Base-by-base conservation (phyloP, 2,329 filamentous ascomycete species). In the Cordyceps javanica region DNA sequence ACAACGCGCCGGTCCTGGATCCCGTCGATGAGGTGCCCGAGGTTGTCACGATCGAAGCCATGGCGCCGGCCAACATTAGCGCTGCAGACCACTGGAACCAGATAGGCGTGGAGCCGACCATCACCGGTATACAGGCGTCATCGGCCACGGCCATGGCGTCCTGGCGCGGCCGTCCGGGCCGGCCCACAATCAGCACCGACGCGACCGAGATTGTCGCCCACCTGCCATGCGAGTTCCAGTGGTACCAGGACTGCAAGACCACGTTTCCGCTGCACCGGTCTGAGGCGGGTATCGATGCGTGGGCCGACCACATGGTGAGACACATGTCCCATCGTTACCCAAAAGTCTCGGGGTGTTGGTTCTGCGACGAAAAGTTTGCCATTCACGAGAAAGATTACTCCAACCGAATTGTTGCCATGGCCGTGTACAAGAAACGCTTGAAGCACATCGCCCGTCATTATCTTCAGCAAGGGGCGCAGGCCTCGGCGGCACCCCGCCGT, bases 391-490 rank as follows among this genome's bases (percentile, higher is more conserved):
- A 63, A 6, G 61, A 69, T 3, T 49, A 42, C 0, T 46, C 61
- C 0, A 53, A 36, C 19, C 26, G 49, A 28, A 14, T 9, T 10
- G 16, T 46, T 32, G 7, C 10, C 4, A 19, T 23, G 5, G 32
- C 39, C 16, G 44, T 56, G n/a, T 56, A 49, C 34, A 49, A 39
- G 11, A 10, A 5, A 13, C 74, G 81, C 2, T 78, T 84, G 77
- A 30, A 65, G 3, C 82, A 85, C 61, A 78, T 83, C 51, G 72
- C 68, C 0, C 57, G 58, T 0, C 82, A 85, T 59, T 70, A 80
- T 41, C 55, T 64, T 13, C 41, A 66, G 3, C 69, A 38, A 14
- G 19, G 28, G 23, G 28, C 3, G 30, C 45, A 13, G 2, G 45
- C 19, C 14, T 9, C 26, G 13, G 46, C 32, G 13, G 68, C 3